Evolutionary conservation across 495 filamentous ascomycete genomes (phyloP).

Genomic region (Beverwykella pulmonaria): DNA sequence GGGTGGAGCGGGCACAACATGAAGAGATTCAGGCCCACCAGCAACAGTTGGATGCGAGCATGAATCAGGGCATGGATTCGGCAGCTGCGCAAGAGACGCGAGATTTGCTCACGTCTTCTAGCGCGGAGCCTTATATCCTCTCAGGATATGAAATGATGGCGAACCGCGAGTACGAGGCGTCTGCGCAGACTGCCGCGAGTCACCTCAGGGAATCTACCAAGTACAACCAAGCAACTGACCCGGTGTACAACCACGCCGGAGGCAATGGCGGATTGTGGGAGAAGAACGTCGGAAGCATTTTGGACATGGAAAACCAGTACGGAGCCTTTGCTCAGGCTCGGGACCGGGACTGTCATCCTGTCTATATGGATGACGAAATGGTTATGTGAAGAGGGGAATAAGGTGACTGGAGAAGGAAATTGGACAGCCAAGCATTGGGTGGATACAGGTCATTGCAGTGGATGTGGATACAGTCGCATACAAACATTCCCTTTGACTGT

Average conservation of each 20-base stretch:
- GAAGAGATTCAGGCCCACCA: slow-evolving; percentile 28
- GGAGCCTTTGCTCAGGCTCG: slow-evolving; percentile 39
- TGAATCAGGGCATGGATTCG: slow-evolving; percentile 21
- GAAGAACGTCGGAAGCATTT: slow-evolving; percentile 33
- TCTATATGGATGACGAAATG: slow-evolving; percentile 37
- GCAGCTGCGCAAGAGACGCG: slow-evolving; percentile 20
- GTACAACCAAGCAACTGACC: slow-evolving; percentile 43
- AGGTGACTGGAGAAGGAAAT: neutral
- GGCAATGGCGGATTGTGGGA: slow-evolving; percentile 26
- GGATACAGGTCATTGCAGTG: neutral
- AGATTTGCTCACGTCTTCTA: slow-evolving; percentile 6
- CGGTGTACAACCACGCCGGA: slow-evolving; percentile 34
- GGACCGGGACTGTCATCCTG: slow-evolving; percentile 25
- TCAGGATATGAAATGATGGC: slow-evolving; percentile 42
- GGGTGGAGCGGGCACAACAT: slow-evolving; percentile 22
- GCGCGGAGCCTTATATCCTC: slow-evolving; percentile 42
- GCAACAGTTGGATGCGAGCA: slow-evolving; percentile 28
- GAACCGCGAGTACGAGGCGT: slow-evolving; percentile 40
- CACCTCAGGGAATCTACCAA: slow-evolving; percentile 37
- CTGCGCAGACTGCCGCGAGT: slow-evolving; percentile 24
- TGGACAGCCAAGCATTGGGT: neutral
- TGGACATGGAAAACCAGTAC: slow-evolving; percentile 46
- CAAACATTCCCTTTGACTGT: neutral
- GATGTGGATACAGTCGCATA: slow-evolving; percentile 3
- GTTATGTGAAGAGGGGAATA: slow-evolving; percentile 29